Conservation (phyloP, 2,329 filamentous ascomycete genomes). For the Aureobasidium vineae region DNA sequence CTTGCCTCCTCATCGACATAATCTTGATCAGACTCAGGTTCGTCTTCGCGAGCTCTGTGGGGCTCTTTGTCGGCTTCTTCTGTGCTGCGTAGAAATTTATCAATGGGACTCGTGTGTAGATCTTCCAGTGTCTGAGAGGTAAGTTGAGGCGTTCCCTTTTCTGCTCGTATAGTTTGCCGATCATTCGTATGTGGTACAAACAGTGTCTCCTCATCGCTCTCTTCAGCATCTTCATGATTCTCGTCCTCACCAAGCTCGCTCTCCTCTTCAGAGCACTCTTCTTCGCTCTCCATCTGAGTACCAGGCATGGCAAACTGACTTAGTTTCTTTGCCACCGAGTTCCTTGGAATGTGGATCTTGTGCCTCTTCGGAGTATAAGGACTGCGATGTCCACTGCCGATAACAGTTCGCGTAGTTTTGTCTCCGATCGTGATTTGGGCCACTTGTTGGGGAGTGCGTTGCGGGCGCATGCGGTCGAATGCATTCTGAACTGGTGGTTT, state of each 20-base stretch:
- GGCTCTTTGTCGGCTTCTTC: background rate
- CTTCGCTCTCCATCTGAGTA: constrained; percentile 38
- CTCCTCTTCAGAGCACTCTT: constrained; percentile 38
- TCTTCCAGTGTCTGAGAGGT: constrained; percentile 6
- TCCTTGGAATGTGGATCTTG: constrained; percentile 44
- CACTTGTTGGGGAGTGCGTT: constrained; percentile 60
- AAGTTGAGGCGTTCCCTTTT: constrained; percentile 26
- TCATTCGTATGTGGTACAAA: background rate
- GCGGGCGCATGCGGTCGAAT: constrained; percentile 64
- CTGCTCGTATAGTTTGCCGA: background rate
- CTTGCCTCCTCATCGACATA: constrained; percentile 58
- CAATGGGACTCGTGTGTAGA: background rate
- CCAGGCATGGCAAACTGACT: constrained; percentile 57
- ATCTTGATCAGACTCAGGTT: constrained; percentile 43
- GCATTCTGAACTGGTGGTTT: constrained; percentile 56
- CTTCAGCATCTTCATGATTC: constrained; percentile 31
- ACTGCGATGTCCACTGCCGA: constrained; percentile 60
- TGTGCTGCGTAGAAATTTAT: background rate
- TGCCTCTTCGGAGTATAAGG: constrained; percentile 51
- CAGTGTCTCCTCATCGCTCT: constrained; percentile 1
- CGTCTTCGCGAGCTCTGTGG: constrained; percentile 4
- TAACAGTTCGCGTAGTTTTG: constrained; percentile 59
- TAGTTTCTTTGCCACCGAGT: constrained; percentile 44
- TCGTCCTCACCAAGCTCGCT: constrained; percentile 33
- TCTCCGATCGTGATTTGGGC: constrained; percentile 75